A percentile compares a stretch with the other conserved stretches of the same genome.
phyloP scores from a whole-genome alignment of 2,329 filamentous ascomycete species.

The Periconia macrospinosa region DNA sequence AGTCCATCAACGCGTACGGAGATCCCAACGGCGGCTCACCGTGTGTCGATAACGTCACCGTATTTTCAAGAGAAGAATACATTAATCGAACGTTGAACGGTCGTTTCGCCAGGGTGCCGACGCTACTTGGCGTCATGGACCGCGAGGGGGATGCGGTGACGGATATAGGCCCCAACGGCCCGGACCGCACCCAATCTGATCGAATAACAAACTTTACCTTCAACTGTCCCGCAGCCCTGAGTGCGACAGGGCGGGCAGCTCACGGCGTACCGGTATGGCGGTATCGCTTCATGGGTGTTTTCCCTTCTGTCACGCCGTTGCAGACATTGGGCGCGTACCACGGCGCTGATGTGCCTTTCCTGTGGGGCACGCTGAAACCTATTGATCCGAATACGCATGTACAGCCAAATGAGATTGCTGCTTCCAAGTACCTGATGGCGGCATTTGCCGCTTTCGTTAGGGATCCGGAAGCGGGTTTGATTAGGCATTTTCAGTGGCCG shows the following conservation, averaged over 20 bases:
- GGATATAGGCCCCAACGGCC: neutral
- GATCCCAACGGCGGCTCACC: slow-evolving; percentile 16
- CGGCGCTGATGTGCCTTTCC: slow-evolving; percentile 16
- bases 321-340: slow-evolving; percentile 16
- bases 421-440: slow-evolving; percentile 28
- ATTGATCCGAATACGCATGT: neutral
- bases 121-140: too few species aligned
- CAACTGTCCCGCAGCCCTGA: too few species aligned
- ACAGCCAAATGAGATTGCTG: slow-evolving; percentile 3
- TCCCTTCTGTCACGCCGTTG: slow-evolving; percentile 8
- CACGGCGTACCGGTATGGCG: slow-evolving; percentile 7
- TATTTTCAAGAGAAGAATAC: slow-evolving; percentile 5
- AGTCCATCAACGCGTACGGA: slow-evolving; percentile 32
- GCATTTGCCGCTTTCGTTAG: slow-evolving; percentile 30
- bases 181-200: slow-evolving; percentile 9
- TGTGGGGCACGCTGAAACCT: slow-evolving; percentile 18
- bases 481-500: too few species aligned
- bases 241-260: neutral
- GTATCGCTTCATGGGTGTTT: slow-evolving; percentile 8
- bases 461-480: slow-evolving; percentile 19
- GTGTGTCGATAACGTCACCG: slow-evolving; percentile 9
- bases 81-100: slow-evolving; percentile 1
- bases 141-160: too few species aligned
- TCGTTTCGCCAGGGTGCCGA: neutral
- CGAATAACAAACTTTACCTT: slow-evolving; percentile 2